Conservation (phyloP, 352 stramenopile genomes). For the Phytophthora chlamydospora region DNA sequence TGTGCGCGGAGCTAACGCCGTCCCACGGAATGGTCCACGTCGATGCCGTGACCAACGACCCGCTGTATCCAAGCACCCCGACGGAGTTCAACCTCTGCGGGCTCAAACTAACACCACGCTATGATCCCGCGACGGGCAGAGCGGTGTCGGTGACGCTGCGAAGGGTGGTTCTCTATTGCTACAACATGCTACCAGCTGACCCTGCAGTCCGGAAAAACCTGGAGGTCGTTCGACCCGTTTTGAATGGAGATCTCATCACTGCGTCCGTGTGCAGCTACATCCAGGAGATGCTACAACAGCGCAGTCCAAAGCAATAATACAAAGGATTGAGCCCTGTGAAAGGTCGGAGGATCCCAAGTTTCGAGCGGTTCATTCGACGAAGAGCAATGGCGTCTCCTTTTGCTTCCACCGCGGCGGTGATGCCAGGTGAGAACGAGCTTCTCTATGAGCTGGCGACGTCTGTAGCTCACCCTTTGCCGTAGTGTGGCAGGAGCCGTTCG, state of each 20-base stretch:
- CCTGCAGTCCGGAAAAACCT: conserved; percentile 14
- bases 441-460: neutral
- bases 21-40: conserved; percentile 20
- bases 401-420: conserved; percentile 12
- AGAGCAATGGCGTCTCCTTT: conserved; percentile 35
- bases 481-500: conserved; percentile 89
- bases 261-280: conserved; percentile 26
- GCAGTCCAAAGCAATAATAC: neutral
- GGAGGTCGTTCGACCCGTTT: conserved; percentile 15
- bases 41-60: conserved; percentile 22
- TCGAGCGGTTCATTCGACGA: conserved; percentile 1
- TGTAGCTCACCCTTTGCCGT: neutral
- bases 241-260: conserved; percentile 34
- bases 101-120: conserved; percentile 19
- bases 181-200: conserved; percentile 22
- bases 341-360: conserved; percentile 15
- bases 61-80: conserved; percentile 12
- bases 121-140: conserved; percentile 6
- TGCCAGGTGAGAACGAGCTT: conserved; percentile 28
- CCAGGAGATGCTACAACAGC: conserved; percentile 16
- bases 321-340: conserved; percentile 14
- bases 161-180: conserved; percentile 19
- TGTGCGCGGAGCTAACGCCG: conserved; percentile 12
- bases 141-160: conserved; percentile 21
- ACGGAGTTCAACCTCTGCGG: conserved; percentile 10